A percentile compares a stretch with the other conserved stretches of the same genome.
phyloP scores from a whole-genome alignment of 768 basidiomycete genomes.

The Saitozyma sp. region DNA sequence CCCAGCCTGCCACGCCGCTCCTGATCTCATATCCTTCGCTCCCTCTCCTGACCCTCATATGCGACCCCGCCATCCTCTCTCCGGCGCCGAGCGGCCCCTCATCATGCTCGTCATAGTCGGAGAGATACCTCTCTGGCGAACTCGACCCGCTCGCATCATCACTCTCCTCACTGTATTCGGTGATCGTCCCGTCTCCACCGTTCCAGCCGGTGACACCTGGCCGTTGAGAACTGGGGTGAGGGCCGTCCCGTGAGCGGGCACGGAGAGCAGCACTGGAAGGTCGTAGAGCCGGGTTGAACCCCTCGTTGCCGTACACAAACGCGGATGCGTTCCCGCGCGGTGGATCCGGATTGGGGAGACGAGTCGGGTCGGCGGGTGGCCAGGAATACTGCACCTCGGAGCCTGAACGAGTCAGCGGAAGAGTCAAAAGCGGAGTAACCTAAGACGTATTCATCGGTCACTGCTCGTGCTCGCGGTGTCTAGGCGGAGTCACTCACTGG shows the following conservation, averaged over 20 bases:
- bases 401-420: constrained; percentile 44
- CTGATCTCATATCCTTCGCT: constrained; percentile 51
- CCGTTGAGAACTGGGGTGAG: not conserved
- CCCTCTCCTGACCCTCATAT: constrained; percentile 35
- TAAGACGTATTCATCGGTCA: constrained; percentile 9
- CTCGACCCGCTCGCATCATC: constrained; percentile 9
- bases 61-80: constrained; percentile 9
- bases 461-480: not conserved
- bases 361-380: constrained; percentile 72
- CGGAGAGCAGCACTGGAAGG: constrained; percentile 60
- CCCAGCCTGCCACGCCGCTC: constrained; percentile 7
- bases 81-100: constrained; percentile 3
- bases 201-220: not conserved
- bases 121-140: constrained; percentile 48
- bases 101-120: constrained; percentile 47
- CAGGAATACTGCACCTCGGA: constrained; percentile 57
- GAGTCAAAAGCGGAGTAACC: not conserved
- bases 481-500: not conserved
- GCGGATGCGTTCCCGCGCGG: constrained; percentile 54
- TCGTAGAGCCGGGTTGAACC: constrained; percentile 71
- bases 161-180: constrained; percentile 15
- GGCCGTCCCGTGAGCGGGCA: constrained; percentile 8
- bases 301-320: constrained; percentile 77
- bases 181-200: not conserved
- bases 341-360: constrained; percentile 36